Conservation (phyloP, 148 eudicot species). For the Nepenthes mirabilis region DNA sequence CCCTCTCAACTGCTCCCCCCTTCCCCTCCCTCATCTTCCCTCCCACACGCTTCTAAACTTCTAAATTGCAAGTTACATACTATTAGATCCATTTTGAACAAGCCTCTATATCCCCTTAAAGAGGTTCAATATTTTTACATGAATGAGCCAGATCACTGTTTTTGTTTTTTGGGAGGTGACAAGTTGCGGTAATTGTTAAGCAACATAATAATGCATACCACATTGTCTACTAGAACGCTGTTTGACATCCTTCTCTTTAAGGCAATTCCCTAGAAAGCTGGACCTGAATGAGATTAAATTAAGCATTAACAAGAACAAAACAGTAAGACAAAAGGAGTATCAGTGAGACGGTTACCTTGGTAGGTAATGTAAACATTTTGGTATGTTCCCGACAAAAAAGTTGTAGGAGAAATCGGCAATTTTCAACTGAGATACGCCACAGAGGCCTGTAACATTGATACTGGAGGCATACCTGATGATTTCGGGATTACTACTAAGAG, state of each 20-base stretch:
- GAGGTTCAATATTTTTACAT: too few relatives aligned
- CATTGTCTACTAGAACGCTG: constrained; percentile 65
- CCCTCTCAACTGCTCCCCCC: too few relatives aligned
- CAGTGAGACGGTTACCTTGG: constrained; percentile 40
- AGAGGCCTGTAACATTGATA: constrained; percentile 42
- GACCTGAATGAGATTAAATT: constrained; percentile 28
- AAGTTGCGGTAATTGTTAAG: too few relatives aligned
- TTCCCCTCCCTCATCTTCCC: too few relatives aligned
- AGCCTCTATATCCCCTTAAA: too few relatives aligned
- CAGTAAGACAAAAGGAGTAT: background rate
- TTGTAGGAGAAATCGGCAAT: constrained; percentile 73
- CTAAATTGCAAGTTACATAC: too few relatives aligned
- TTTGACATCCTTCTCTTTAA: constrained; percentile 45
- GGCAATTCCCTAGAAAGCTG: constrained; percentile 90
- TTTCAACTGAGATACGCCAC: constrained; percentile 58
- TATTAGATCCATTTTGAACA: too few relatives aligned
- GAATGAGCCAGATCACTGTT: too few relatives aligned
- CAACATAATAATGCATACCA: constrained; percentile 23
- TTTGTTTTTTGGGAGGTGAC: too few relatives aligned
- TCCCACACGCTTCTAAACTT: too few relatives aligned
- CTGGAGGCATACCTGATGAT: constrained; percentile 47
- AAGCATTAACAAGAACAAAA: background rate
- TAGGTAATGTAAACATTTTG: constrained; percentile 70
- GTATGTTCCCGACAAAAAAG: constrained; percentile 61
- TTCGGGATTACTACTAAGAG: background rate